A percentile compares a stretch with the other conserved stretches of the same genome.
phyloP scores from a whole-genome alignment of 108 stramenopile genomes.

The Fragilariopsis cylindrus region DNA sequence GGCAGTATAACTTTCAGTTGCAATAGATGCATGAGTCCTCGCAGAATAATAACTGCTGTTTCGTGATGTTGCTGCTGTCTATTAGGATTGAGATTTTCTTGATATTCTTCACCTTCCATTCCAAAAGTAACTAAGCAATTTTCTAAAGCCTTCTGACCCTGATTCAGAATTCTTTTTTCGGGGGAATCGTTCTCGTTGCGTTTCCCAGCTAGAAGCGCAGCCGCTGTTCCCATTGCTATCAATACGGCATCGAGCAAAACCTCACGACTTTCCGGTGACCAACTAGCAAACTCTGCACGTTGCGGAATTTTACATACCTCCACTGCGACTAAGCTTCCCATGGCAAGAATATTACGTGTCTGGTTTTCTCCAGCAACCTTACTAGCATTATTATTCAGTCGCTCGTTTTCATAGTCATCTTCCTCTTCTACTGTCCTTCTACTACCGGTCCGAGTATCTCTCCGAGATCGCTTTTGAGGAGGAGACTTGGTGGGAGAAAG shows the following conservation, averaged over 20 bases:
- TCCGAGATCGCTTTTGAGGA: constrained; percentile 30
- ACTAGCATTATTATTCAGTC: neutral
- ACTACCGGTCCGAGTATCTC: constrained; percentile 19
- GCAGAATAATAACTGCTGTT: constrained; percentile 52
- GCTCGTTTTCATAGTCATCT: neutral
- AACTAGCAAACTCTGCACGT: constrained; percentile 64
- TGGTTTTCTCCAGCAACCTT: constrained; percentile 22
- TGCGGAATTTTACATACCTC: constrained; percentile 37
- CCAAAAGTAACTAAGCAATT: neutral
- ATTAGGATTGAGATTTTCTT: constrained; percentile 1
- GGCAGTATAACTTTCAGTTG: constrained; percentile 56
- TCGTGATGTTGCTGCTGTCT: constrained; percentile 36
- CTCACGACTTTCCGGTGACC: constrained; percentile 70
- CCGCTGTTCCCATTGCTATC: constrained; percentile 44
- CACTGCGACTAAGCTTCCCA: constrained; percentile 18
- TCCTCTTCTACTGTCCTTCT: constrained; percentile 20
- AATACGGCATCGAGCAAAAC: constrained; percentile 53
- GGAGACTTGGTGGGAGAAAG: constrained; percentile 33
- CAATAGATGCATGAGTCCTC: constrained; percentile 59
- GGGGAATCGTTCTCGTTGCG: neutral
- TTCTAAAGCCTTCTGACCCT: constrained; percentile 9
- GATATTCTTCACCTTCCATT: neutral
- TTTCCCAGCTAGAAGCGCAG: constrained; percentile 40
- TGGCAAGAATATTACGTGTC: constrained; percentile 21
- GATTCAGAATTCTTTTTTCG: neutral